These are phyloP conservation scores for Oidium heveae DNA, from an alignment of 2,329 filamentous ascomycete species.

Conservation along the genomic window DNA sequence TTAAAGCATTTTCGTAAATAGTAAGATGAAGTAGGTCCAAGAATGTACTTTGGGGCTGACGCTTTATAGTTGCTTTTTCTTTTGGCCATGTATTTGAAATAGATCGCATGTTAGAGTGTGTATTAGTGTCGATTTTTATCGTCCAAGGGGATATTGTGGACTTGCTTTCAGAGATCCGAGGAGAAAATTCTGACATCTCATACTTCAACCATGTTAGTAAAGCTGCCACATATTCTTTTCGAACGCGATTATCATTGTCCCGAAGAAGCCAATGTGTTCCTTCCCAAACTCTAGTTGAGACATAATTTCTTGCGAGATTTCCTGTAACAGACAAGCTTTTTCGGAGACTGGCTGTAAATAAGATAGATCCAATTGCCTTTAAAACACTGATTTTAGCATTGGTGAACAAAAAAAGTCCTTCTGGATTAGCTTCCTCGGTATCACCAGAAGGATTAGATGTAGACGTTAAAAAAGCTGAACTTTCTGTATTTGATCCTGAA, in stretches of 20 bases:
- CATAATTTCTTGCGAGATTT: conserved; percentile 44
- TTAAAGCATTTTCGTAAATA: conserved; percentile 68
- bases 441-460: conserved; percentile 21
- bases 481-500: conserved; percentile 20
- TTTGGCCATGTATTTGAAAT: conserved; percentile 38
- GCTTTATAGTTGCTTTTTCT: conserved; percentile 8
- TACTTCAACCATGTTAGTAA: conserved; percentile 60
- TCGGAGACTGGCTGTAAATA: conserved; percentile 54
- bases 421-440: conserved; percentile 25
- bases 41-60: conserved; percentile 25
- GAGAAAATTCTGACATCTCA: conserved; percentile 46
- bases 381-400: conserved; percentile 42
- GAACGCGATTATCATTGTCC: conserved; percentile 52
- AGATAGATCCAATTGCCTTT: conserved; percentile 55
- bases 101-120: conserved; percentile 23
- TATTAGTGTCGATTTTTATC: conserved; percentile 9
- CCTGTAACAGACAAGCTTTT: conserved; percentile 32
- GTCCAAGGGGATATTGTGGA: conserved; percentile 17
- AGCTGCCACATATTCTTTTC: conserved; percentile 66
- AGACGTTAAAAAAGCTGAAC: conserved; percentile 19
- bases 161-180: conserved; percentile 32
- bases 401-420: conserved; percentile 36
- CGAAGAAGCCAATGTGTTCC: conserved; percentile 84
- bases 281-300: conserved; percentile 73
- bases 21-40: conserved; percentile 61